phyloP scores from a whole-genome alignment of 164 flowering plant species.

The Annona squamosa region DNA sequence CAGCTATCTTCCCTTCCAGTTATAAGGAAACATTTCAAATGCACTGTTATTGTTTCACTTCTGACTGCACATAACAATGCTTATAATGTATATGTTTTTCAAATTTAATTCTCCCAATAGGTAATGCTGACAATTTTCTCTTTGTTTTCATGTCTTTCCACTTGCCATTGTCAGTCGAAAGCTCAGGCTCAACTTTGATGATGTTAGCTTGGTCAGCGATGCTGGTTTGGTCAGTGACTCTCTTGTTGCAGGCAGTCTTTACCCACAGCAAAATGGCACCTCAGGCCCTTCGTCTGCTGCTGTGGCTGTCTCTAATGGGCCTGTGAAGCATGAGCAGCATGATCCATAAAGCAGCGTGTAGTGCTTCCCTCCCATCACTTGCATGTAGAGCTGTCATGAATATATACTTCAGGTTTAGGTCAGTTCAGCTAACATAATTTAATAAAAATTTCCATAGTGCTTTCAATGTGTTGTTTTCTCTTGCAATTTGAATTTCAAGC shows the following conservation, averaged over 20 bases:
- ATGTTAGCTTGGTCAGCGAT: constrained; percentile 71
- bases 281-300: constrained; percentile 36
- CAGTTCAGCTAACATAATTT: constrained; percentile 5
- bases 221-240: constrained; percentile 85
- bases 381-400: constrained; percentile 10
- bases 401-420: neutral
- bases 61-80: neutral
- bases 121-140: constrained; percentile 3
- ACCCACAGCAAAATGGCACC: constrained; percentile 52
- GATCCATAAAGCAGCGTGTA: constrained; percentile 26
- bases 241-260: constrained; percentile 75
- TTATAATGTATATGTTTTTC: neutral
- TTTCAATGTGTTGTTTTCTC: neutral
- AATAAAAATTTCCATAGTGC: neutral
- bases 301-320: constrained; percentile 7
- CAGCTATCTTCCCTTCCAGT: neutral
- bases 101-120: neutral
- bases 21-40: neutral
- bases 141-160: neutral
- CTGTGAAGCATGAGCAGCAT: constrained; percentile 51
- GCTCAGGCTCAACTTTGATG: constrained; percentile 69
- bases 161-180: constrained; percentile 37
- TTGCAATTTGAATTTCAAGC: neutral
- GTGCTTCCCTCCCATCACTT: neutral
- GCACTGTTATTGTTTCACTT: neutral